phyloP scores from a whole-genome alignment of 371 early-diverging fungal species.

The Lichtheimia hyalospora region DNA sequence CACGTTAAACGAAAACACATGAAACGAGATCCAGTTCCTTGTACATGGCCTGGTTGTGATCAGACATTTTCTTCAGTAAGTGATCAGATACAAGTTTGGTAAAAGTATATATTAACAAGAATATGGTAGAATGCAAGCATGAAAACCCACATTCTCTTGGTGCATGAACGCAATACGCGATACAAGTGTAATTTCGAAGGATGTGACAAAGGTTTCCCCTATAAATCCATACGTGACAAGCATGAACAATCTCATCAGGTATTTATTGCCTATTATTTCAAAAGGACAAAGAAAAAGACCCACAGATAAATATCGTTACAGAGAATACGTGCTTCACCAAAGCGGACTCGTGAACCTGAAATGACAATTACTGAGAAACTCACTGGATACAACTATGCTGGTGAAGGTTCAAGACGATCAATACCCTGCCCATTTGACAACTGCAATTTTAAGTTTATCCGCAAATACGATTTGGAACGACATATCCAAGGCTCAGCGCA shows the following conservation, averaged over 20 bases:
- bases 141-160: conserved; percentile 33
- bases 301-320: not conserved
- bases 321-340: conserved; percentile 1
- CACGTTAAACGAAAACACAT: conserved; percentile 49
- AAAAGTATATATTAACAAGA: not conserved
- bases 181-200: conserved; percentile 45
- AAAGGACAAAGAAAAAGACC: not conserved
- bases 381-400: conserved; percentile 15
- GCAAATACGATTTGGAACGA: conserved; percentile 19
- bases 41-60: conserved; percentile 50
- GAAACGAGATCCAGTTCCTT: conserved; percentile 22
- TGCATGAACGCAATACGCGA: conserved; percentile 36
- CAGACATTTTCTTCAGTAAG: conserved; percentile 37
- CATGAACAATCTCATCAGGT: conserved; percentile 42
- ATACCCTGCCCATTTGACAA: conserved; percentile 16
- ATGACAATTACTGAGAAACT: conserved; percentile 3
- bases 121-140: conserved; percentile 18
- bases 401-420: conserved; percentile 6
- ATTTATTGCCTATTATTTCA: not conserved
- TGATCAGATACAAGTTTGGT: not conserved
- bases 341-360: conserved; percentile 6
- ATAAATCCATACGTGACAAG: conserved; percentile 53
- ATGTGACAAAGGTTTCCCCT: conserved; percentile 54
- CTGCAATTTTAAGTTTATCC: conserved; percentile 15
- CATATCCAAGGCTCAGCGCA: conserved; percentile 20